Evolutionary conservation across 495 filamentous ascomycete species (phyloP).

Genomic region (Lasiosphaeria hispida): DNA sequence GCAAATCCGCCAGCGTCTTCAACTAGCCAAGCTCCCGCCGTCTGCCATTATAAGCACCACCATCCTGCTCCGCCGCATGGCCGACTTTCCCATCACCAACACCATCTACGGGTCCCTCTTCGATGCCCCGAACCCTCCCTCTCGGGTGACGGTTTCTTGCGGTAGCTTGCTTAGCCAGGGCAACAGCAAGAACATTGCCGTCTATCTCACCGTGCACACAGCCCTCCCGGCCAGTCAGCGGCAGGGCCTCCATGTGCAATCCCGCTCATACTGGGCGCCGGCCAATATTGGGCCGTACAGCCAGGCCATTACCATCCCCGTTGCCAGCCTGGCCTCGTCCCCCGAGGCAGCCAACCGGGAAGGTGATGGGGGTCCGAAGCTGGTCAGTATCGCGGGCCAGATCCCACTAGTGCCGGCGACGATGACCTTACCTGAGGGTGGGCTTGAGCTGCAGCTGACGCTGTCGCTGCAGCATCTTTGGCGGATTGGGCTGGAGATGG

Average conservation of each 20-base stretch:
- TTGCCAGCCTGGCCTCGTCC: conserved; percentile 22
- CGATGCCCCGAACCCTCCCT: conserved; percentile 73
- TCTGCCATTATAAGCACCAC: conserved; percentile 69
- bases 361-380: background rate
- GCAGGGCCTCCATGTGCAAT: conserved; percentile 83
- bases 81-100: conserved; percentile 74
- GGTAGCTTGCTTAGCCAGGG: conserved; percentile 54
- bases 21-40: conserved; percentile 27
- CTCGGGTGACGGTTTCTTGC: conserved; percentile 78
- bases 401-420: conserved; percentile 81
- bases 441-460: conserved; percentile 28
- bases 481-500: conserved; percentile 72
- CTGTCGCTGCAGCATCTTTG: conserved; percentile 86
- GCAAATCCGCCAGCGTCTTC: conserved; percentile 34
- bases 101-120: conserved; percentile 68
- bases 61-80: conserved; percentile 76
- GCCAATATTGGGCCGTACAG: conserved; percentile 98
- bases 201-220: conserved; percentile 41
- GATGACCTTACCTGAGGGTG: conserved; percentile 58
- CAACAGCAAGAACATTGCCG: conserved; percentile 53
- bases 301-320: conserved; percentile 70
- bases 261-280: conserved; percentile 93
- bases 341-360: background rate
- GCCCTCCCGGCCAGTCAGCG: conserved; percentile 28
- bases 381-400: conserved; percentile 71